A percentile compares a stretch with the other conserved stretches of the same genome.
Evolutionary conservation across 306 rosid species (phyloP).

Genomic region (Hylodesmum podocarpum): DNA sequence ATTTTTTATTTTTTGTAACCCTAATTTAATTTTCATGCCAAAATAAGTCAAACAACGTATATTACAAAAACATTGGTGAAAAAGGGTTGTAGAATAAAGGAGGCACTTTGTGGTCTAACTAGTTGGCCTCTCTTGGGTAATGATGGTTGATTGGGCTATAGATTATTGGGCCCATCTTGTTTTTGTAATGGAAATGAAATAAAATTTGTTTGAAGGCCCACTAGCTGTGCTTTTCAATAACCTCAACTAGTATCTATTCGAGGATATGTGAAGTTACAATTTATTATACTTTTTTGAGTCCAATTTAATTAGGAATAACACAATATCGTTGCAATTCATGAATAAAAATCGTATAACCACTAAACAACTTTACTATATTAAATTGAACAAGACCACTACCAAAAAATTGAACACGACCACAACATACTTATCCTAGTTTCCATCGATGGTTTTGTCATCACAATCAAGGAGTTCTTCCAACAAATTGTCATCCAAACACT

Average conservation of each 20-base stretch:
- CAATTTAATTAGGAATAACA: too few relatives aligned
- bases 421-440: neutral
- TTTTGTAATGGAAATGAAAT: neutral
- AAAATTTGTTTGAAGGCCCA: neutral
- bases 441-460: slow-evolving; percentile 12
- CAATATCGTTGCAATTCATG: neutral
- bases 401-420: neutral
- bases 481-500: slow-evolving; percentile 63
- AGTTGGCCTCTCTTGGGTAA: neutral
- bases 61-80: too few relatives aligned
- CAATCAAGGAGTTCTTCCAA: slow-evolving; percentile 69
- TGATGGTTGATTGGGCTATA: neutral
- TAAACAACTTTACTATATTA: neutral
- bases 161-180: neutral
- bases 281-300: too few relatives aligned
- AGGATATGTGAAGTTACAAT: too few relatives aligned
- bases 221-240: too few relatives aligned
- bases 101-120: too few relatives aligned
- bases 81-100: neutral
- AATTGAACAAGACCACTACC: neutral
- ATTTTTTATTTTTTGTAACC: too few relatives aligned
- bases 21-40: too few relatives aligned
- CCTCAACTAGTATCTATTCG: too few relatives aligned
- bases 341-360: neutral
- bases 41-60: too few relatives aligned